These are phyloP conservation scores for Bocquillonia castaneifolia DNA, from an alignment of 441 rosid species.

Conservation along the genomic window DNA sequence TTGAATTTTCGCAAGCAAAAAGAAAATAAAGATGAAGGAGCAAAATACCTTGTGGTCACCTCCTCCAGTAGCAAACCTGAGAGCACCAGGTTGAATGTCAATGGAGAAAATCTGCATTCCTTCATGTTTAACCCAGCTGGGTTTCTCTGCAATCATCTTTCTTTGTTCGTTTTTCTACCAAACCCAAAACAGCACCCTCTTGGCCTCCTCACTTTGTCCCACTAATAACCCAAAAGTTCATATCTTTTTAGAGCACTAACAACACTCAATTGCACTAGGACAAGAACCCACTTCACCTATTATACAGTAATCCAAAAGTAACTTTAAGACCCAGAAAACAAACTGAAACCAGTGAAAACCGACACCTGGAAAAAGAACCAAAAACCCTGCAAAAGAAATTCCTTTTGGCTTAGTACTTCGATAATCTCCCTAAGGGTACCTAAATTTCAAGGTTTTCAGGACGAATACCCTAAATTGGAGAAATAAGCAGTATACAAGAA, in stretches of 20 bases:
- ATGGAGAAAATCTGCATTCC: constrained; percentile 96
- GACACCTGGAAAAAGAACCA: constrained; percentile 3
- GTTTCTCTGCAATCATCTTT: constrained; percentile 95
- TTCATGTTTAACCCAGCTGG: constrained; percentile 92
- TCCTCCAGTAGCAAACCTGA: constrained; percentile 96
- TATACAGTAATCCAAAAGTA: neutral
- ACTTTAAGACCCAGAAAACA: neutral
- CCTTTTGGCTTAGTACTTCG: constrained; percentile 11
- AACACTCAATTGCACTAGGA: constrained; percentile 15
- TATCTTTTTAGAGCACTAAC: constrained; percentile 10
- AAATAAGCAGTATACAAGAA: neutral
- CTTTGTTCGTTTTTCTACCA: constrained; percentile 2
- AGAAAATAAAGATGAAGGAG: constrained; percentile 7
- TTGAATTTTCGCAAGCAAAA: constrained; percentile 8
- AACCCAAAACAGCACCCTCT: constrained; percentile 19
- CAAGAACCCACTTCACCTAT: constrained; percentile 9
- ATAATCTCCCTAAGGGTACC: neutral
- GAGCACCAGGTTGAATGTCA: constrained; percentile 92
- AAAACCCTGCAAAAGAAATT: constrained; percentile 6
- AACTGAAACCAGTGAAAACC: neutral
- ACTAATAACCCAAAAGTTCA: constrained; percentile 23
- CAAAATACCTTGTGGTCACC: constrained; percentile 89
- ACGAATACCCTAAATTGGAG: constrained; percentile 2
- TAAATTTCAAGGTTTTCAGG: constrained; percentile 22
- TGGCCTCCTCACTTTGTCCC: constrained; percentile 9